Base-by-base conservation (phyloP, 805 yeast genomes). In the Lipomyces yamanashiensis region DNA sequence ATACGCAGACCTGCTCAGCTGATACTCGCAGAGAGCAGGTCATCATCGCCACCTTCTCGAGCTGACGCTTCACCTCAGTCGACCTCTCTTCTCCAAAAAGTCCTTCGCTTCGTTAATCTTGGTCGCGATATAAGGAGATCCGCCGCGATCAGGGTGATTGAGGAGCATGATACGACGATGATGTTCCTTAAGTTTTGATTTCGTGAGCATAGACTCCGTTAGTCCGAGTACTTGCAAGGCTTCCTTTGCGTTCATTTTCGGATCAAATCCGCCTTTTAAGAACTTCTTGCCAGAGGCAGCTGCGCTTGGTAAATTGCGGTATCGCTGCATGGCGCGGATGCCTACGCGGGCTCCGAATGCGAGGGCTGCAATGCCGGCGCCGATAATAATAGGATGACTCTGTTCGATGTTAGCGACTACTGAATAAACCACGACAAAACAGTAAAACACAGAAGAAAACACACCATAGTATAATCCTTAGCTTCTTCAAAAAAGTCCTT, bases 121-220 rank as follows among this genome's bases (percentile, higher is more conserved):
- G 75, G 90, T 86, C 33, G 96, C 95, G 67, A 90, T 71, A 68
- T 82, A 88, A 19, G 90, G 85, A 52, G 92, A 87, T 1, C 97
- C 97, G 2, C 96, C 96, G 70, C 88, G 85, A 75, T 90, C 97
- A 0, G 97, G 96, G 74, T 90, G 97, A 74, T 90, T 90, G 12
- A 84, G 78, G 76, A 90, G 78, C 96, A 90, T 91, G 73, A 88
- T 81, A 64, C 78, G 79, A 72, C 96, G 81, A 74, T 91, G 96
- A 62, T 86, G 85, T 64, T 84, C 86, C 75, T 87, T 87, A 69
- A 93, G 72, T 61, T 77, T 78, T 44, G 74, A 59, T 62, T 73
- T 69, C 6, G 78, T 75, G 40, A 80, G 70, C 7, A 77, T 71
- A 43, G 77, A 70, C 58, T 79, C 82, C 19, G 54, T 58, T 19